These are phyloP conservation scores for Hyaloperonospora arabidopsidis DNA, from an alignment of 352 stramenopile genomes.

Conservation along the genomic window DNA sequence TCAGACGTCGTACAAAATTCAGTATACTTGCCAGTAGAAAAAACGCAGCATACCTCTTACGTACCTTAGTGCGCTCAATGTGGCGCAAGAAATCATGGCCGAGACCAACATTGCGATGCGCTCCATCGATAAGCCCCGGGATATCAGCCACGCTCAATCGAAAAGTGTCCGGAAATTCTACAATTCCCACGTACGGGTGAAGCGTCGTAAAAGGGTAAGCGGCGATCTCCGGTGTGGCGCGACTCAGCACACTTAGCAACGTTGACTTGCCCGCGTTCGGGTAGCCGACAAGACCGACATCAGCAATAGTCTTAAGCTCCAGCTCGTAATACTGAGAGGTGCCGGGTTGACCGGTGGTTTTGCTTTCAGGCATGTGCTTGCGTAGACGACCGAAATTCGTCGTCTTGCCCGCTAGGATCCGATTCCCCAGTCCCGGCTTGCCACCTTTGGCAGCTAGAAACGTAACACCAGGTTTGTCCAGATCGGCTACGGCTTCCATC, in stretches of 20 bases:
- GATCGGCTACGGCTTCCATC: constrained; percentile 65
- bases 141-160: constrained; percentile 87
- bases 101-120: constrained; percentile 94
- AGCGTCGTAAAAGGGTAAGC: constrained; percentile 98
- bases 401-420: constrained; percentile 75
- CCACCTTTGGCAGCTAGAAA: constrained; percentile 75
- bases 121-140: constrained; percentile 85
- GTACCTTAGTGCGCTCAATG: constrained; percentile 96
- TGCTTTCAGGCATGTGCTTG: constrained; percentile 81
- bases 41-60: not conserved
- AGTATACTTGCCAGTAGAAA: not conserved
- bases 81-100: constrained; percentile 97
- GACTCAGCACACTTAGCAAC: constrained; percentile 89
- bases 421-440: constrained; percentile 79
- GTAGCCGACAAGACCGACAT: constrained; percentile 97
- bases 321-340: constrained; percentile 92
- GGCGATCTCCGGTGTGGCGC: constrained; percentile 91
- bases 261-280: constrained; percentile 98
- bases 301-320: constrained; percentile 97
- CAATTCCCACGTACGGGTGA: constrained; percentile 91
- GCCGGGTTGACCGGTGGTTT: constrained; percentile 84
- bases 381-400: constrained; percentile 74
- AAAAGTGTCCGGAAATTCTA: constrained; percentile 93
- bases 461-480: constrained; percentile 58
- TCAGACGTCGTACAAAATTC: not conserved